Evolutionary conservation across 2,329 filamentous ascomycete genomes (phyloP).

Genomic region (Cladosporium sp.): DNA sequence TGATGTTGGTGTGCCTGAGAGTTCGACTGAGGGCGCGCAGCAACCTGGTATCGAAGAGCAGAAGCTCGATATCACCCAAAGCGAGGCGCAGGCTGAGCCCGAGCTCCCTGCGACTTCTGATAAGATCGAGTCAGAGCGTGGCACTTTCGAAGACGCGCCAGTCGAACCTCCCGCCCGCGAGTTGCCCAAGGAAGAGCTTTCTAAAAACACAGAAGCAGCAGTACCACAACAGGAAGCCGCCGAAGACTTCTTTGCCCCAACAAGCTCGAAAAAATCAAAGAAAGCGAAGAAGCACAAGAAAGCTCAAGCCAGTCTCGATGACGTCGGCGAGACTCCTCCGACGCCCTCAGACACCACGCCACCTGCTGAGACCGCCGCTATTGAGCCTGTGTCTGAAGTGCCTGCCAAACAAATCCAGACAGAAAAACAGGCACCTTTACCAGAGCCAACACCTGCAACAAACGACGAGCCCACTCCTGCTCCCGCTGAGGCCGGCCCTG

Average conservation of each 20-base stretch:
- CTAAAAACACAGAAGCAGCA: slow-evolving; percentile 3
- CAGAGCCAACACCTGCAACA: background rate
- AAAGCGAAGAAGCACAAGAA: slow-evolving; percentile 27
- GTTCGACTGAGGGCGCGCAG: too few species aligned
- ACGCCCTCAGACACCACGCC: background rate
- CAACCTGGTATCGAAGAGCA: too few species aligned
- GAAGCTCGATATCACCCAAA: too few species aligned
- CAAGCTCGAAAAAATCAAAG: slow-evolving; percentile 20
- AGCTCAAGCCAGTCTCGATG: slow-evolving; percentile 7
- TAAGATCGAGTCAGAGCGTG: too few species aligned
- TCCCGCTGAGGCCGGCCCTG: background rate
- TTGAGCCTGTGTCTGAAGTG: background rate
- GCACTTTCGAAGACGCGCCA: too few species aligned
- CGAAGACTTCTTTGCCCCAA: slow-evolving; percentile 4
- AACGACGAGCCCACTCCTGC: background rate
- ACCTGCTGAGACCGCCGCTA: background rate
- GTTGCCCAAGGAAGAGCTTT: too few species aligned
- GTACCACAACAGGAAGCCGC: slow-evolving; percentile 6
- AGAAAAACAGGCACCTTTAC: background rate
- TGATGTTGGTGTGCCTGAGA: too few species aligned
- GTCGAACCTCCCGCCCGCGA: too few species aligned
- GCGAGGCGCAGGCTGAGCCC: too few species aligned
- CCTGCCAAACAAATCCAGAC: background rate
- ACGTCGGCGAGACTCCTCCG: slow-evolving; percentile 3
- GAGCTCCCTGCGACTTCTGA: too few species aligned